phyloP scores from a whole-genome alignment of 768 basidiomycete species.

The Crepidotus variabilis region DNA sequence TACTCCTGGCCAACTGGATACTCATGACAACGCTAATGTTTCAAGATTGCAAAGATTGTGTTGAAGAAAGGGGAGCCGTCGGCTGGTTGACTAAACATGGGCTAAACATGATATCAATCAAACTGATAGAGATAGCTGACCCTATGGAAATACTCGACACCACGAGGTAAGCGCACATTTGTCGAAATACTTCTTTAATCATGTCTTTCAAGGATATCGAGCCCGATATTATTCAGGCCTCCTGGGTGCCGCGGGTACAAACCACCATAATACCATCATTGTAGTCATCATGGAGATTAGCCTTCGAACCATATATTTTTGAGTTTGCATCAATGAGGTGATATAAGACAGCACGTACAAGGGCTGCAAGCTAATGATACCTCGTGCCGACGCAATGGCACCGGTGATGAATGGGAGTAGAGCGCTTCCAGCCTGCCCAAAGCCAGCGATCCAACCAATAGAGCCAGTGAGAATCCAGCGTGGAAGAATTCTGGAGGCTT shows the following conservation, averaged over 20 bases:
- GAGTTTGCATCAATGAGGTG: background rate
- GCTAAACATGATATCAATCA: too few relatives aligned
- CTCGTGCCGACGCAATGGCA: slow-evolving; percentile 58
- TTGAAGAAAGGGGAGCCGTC: too few relatives aligned
- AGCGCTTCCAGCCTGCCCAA: slow-evolving; percentile 71
- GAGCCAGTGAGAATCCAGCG: slow-evolving; percentile 62
- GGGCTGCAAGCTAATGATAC: slow-evolving; percentile 58
- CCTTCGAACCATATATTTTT: background rate
- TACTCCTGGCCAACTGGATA: too few relatives aligned
- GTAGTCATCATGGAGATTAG: background rate
- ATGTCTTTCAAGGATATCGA: too few relatives aligned
- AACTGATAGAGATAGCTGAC: too few relatives aligned
- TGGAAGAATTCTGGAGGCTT: slow-evolving; percentile 65
- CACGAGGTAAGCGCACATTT: too few relatives aligned
- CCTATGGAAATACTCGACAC: too few relatives aligned
- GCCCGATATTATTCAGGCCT: background rate
- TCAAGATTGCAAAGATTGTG: too few relatives aligned
- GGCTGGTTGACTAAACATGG: too few relatives aligned
- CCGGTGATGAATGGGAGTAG: slow-evolving; percentile 73
- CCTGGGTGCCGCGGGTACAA: background rate
- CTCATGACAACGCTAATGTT: too few relatives aligned
- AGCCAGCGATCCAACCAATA: slow-evolving; percentile 66
- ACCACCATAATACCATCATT: background rate
- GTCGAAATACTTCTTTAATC: too few relatives aligned
- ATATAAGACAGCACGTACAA: slow-evolving; percentile 36